These are phyloP conservation scores for Paecilomyces sp. DNA, from an alignment of 2,329 filamentous ascomycete species.

Conservation along the genomic window DNA sequence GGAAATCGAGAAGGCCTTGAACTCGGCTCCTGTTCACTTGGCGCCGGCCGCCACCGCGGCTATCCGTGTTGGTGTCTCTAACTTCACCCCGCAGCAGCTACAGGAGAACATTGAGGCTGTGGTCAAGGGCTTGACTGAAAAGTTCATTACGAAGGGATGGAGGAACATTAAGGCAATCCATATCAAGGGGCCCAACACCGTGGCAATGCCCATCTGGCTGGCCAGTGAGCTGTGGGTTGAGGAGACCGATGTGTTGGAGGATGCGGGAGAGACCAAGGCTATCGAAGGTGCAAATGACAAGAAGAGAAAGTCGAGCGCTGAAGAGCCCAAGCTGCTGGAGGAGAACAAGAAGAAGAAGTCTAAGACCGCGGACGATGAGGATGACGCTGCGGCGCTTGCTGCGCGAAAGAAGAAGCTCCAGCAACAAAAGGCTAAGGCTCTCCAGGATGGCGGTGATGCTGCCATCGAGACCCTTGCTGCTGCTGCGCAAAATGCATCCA, in stretches of 20 bases:
- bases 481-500: constrained; percentile 9
- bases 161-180: constrained; percentile 76
- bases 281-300: constrained; percentile 45
- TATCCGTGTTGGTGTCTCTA: constrained; percentile 69
- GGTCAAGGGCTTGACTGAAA: constrained; percentile 61
- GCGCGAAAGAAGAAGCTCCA: constrained; percentile 43
- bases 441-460: constrained; percentile 34
- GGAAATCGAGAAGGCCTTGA: constrained; percentile 73
- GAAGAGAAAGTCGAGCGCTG: constrained; percentile 39
- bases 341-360: constrained; percentile 32
- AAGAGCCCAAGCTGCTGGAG: constrained; percentile 24
- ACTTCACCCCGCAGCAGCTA: constrained; percentile 67
- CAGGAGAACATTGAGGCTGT: constrained; percentile 74
- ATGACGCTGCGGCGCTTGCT: constrained; percentile 24
- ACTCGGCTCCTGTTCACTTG: constrained; percentile 72
- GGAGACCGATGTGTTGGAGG: constrained; percentile 62
- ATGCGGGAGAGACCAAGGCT: constrained; percentile 24
- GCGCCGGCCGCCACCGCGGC: constrained; percentile 72
- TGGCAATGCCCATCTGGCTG: constrained; percentile 88
- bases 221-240: constrained; percentile 88
- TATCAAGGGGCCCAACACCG: constrained; percentile 84
- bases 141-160: constrained; percentile 81
- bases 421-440: constrained; percentile 42
- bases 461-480: constrained; percentile 13
- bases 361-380: constrained; percentile 32